Conservation (phyloP, 306 rosid genomes). For the Prosopis cineraria region DNA sequence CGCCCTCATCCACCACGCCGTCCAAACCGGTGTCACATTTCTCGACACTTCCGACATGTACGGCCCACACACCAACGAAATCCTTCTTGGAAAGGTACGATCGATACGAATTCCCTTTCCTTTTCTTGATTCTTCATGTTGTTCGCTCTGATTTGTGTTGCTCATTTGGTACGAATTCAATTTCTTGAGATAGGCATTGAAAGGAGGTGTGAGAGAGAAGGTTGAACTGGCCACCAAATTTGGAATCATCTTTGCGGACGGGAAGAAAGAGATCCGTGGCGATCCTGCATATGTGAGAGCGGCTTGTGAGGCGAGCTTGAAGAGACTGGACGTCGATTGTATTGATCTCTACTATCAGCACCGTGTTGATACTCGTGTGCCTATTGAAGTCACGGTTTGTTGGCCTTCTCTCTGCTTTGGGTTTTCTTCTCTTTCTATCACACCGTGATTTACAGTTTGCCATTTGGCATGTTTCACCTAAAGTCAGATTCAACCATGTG, state of each 20-base stretch:
- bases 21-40: slow-evolving; percentile 58
- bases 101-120: neutral
- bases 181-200: slow-evolving; percentile 34
- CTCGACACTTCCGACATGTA: slow-evolving; percentile 67
- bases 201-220: slow-evolving; percentile 46
- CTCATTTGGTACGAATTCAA: too few relatives aligned
- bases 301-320: slow-evolving; percentile 68
- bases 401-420: too few relatives aligned
- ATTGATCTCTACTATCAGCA: slow-evolving; percentile 84
- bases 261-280: slow-evolving; percentile 46
- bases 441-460: too few relatives aligned
- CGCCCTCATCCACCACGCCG: slow-evolving; percentile 60
- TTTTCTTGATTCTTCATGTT: neutral
- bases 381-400: slow-evolving; percentile 72
- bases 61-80: slow-evolving; percentile 59
- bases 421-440: too few relatives aligned
- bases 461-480: too few relatives aligned
- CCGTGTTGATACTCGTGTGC: slow-evolving; percentile 62
- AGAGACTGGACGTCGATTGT: slow-evolving; percentile 51
- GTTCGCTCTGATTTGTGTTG: neutral
- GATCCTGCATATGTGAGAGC: slow-evolving; percentile 68
- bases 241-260: slow-evolving; percentile 17
- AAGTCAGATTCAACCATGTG: too few relatives aligned
- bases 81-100: slow-evolving; percentile 48
- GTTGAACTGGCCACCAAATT: slow-evolving; percentile 73